Conservation (phyloP, 371 early-diverging fungal genomes). For the Apophysomyces trapeziformis region DNA sequence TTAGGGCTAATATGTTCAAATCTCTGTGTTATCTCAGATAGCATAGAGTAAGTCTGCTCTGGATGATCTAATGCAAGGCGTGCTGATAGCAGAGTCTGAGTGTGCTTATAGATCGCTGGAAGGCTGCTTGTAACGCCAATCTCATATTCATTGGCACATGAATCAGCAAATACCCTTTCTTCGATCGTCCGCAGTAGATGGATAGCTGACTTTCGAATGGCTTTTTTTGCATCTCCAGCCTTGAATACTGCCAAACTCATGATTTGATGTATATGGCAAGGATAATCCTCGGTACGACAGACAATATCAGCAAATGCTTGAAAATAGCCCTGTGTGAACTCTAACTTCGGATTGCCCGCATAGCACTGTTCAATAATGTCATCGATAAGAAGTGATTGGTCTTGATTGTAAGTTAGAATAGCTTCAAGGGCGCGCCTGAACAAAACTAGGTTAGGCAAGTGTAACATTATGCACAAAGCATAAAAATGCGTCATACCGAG, state of each 20-base stretch:
- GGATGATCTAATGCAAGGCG: slow-evolving; percentile 70
- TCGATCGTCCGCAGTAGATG: slow-evolving; percentile 78
- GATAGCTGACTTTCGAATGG: slow-evolving; percentile 80
- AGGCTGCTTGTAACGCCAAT: slow-evolving; percentile 78
- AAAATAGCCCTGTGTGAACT: slow-evolving; percentile 78
- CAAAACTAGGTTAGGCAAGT: neutral
- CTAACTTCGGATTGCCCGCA: slow-evolving; percentile 62
- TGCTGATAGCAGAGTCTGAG: slow-evolving; percentile 72
- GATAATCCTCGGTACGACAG: slow-evolving; percentile 57
- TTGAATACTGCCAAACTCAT: slow-evolving; percentile 85
- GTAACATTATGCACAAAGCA: neutral
- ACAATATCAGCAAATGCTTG: slow-evolving; percentile 74
- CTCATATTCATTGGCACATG: slow-evolving; percentile 69
- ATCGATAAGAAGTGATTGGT: slow-evolving; percentile 66
- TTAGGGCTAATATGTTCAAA: slow-evolving; percentile 70
- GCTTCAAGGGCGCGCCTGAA: slow-evolving; percentile 64
- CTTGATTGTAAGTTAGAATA: slow-evolving; percentile 72
- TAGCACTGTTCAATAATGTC: slow-evolving; percentile 78
- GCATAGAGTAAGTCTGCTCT: slow-evolving; percentile 71
- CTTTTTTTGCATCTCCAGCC: slow-evolving; percentile 74
- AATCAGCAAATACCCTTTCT: slow-evolving; percentile 66
- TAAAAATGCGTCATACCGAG: slow-evolving; percentile 30
- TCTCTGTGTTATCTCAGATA: slow-evolving; percentile 81
- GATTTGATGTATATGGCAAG: slow-evolving; percentile 66
- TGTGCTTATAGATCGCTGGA: slow-evolving; percentile 83